Base-by-base conservation (phyloP, 495 filamentous ascomycete genomes). In the Parachaetomium inaequale region DNA sequence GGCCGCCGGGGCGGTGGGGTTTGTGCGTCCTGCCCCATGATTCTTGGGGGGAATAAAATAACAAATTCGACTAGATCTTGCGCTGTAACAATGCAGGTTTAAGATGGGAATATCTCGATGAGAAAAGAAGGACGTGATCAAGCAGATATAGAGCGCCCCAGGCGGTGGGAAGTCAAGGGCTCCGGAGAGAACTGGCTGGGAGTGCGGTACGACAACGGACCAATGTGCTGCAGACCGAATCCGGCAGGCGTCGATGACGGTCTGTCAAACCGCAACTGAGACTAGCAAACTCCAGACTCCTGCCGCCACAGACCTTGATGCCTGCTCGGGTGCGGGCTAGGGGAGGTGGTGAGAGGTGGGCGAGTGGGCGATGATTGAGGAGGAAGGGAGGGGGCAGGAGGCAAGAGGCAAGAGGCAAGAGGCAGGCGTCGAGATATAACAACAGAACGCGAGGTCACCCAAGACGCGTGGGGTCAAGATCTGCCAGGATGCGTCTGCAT, bases 21-120 rank as follows among this genome's bases (percentile, higher is more conserved):
- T 21, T 43, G 26, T 31, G 59, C 38, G 11, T 50, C 59, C 58
- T 57, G 52, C 7, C 36, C 62, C 65, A 67, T 67, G 46, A 25
- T 17, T 17, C 47, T 45, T 43, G 17, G 19, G 21, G 17, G 7
- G 21, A 15, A 2, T 28, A 4, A 1, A 49, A 26, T 51, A 28
- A 12, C 15, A 17, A 50, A 7, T n/a, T 25, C 5, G 4, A 17
- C 34, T 19, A 32, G 55, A 47, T 15, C 7, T 31, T 3, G 55
- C 14, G 56, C 0, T 29, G 45, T 36, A 19, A 5, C 26, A 50
- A 3, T 4, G 26, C 5, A 38, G 31, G 34, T 23, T 5, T 19
- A 17, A 17, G 14, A 38, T 38, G 51, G 5, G 10, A 38, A 32
- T n/a, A 40, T n/a, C 2, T 23, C 29, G 6, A 40, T 40, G 19